These are phyloP conservation scores for Starmerella vaccinii DNA, from an alignment of 805 yeast genomes.

Conservation along the genomic window DNA sequence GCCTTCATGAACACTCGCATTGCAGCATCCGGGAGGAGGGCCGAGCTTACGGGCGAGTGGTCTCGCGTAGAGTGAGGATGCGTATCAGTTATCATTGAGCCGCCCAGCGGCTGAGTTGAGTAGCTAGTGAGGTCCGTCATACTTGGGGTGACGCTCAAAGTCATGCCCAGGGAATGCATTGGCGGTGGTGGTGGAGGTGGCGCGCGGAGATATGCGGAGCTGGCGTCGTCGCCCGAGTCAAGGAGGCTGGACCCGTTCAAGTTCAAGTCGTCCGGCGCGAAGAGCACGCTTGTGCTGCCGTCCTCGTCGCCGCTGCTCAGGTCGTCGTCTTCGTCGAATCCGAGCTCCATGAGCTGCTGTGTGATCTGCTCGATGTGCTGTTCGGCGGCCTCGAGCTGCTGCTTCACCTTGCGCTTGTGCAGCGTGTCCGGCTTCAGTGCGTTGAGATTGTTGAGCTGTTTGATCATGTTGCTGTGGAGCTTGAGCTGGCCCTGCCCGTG, in stretches of 20 bases:
- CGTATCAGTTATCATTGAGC: background rate
- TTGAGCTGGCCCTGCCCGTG: slow-evolving; percentile 10
- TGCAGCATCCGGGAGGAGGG: slow-evolving; percentile 1
- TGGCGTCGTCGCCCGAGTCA: slow-evolving; percentile 4
- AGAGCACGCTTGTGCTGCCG: slow-evolving; percentile 3
- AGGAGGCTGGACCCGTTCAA: background rate
- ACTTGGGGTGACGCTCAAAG: slow-evolving; percentile 17
- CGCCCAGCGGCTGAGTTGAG: background rate
- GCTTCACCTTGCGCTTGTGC: slow-evolving; percentile 17
- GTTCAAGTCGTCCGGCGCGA: slow-evolving; percentile 6
- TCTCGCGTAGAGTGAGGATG: background rate
- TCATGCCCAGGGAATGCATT: slow-evolving; percentile 1
- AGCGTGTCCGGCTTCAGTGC: slow-evolving; percentile 8
- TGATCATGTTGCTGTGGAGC: slow-evolving; percentile 6
- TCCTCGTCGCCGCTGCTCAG: slow-evolving; percentile 31
- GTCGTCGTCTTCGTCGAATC: slow-evolving; percentile 25
- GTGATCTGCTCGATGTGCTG: slow-evolving; percentile 15
- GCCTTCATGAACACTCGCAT: slow-evolving; percentile 1
- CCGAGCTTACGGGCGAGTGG: background rate
- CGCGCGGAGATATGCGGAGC: slow-evolving; percentile 28
- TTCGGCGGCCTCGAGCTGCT: slow-evolving; percentile 23
- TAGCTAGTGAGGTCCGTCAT: slow-evolving; percentile 7
- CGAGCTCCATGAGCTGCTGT: slow-evolving; percentile 41
- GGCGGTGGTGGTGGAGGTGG: slow-evolving; percentile 6
- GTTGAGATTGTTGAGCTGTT: slow-evolving; percentile 10